phyloP scores from a whole-genome alignment of 208 protist species.

The Kentomonas sorsogonicus region DNA sequence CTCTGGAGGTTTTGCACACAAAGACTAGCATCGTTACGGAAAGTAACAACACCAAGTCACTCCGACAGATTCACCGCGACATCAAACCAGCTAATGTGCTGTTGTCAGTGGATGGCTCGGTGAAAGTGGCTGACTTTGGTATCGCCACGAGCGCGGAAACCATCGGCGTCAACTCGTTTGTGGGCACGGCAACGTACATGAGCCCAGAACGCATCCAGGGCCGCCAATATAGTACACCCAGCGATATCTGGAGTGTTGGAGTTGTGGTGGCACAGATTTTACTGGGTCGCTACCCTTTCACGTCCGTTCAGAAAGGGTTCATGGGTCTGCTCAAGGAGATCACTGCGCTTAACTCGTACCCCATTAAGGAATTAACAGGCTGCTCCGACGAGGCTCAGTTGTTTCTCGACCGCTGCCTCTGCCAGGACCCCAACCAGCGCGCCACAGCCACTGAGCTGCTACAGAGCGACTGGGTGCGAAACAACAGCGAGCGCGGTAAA shows the following conservation, averaged over 20 bases:
- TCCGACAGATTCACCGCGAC: slow-evolving; percentile 83
- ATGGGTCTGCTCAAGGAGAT: slow-evolving; percentile 75
- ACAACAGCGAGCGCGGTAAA: slow-evolving; percentile 53
- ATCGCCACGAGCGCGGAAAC: slow-evolving; percentile 79
- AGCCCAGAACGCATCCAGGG: slow-evolving; percentile 82
- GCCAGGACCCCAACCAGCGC: slow-evolving; percentile 56
- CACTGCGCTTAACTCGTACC: slow-evolving; percentile 50
- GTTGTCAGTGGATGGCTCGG: slow-evolving; percentile 55
- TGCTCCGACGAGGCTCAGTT: slow-evolving; percentile 64
- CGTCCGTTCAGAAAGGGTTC: slow-evolving; percentile 55
- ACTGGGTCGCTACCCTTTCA: slow-evolving; percentile 68
- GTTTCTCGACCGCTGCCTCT: slow-evolving; percentile 67
- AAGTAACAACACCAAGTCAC: slow-evolving; percentile 51
- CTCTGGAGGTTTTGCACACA: slow-evolving; percentile 77
- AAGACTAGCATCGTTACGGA: slow-evolving; percentile 82
- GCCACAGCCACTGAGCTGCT: slow-evolving; percentile 58
- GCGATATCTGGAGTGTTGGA: slow-evolving; percentile 87
- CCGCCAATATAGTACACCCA: slow-evolving; percentile 65
- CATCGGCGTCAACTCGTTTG: slow-evolving; percentile 81
- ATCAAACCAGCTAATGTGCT: slow-evolving; percentile 88
- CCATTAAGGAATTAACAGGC: slow-evolving; percentile 23
- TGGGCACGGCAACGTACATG: slow-evolving; percentile 86
- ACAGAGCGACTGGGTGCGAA: slow-evolving; percentile 58
- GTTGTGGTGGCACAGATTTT: slow-evolving; percentile 69
- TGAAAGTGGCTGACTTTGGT: slow-evolving; percentile 86